These are phyloP conservation scores for Vigna radiata DNA, from an alignment of 306 rosid species.

Conservation along the genomic window DNA sequence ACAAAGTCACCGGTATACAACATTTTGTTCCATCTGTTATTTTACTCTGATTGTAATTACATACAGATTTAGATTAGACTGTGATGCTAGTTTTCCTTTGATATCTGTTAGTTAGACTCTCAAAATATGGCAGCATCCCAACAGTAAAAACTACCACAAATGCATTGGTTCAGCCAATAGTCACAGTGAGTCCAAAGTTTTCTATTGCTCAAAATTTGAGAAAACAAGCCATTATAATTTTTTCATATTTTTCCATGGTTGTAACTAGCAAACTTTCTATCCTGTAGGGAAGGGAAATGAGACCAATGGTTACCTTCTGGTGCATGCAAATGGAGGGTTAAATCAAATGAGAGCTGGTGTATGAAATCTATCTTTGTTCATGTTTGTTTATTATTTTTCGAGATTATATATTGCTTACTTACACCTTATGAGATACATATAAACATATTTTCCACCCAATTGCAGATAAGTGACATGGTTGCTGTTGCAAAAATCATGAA, in stretches of 20 bases:
- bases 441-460: neutral
- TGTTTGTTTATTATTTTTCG: neutral
- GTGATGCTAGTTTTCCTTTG: slow-evolving; percentile 50
- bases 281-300: slow-evolving; percentile 44
- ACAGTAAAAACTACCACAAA: slow-evolving; percentile 46
- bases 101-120: slow-evolving; percentile 60
- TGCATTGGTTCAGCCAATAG: slow-evolving; percentile 48
- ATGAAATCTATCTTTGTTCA: neutral
- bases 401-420: neutral
- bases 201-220: slow-evolving; percentile 6
- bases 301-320: slow-evolving; percentile 67
- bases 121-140: slow-evolving; percentile 67
- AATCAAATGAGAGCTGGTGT: slow-evolving; percentile 87
- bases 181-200: slow-evolving; percentile 49
- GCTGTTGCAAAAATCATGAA: slow-evolving; percentile 76
- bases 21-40: neutral
- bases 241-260: slow-evolving; percentile 12
- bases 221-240: neutral
- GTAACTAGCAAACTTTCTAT: slow-evolving; percentile 37
- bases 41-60: neutral
- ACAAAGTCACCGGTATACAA: slow-evolving; percentile 43
- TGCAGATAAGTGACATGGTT: slow-evolving; percentile 83
- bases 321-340: slow-evolving; percentile 74
- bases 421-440: neutral
- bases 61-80: slow-evolving; percentile 8